Evolutionary conservation across 2,329 filamentous ascomycete genomes (phyloP).

Genomic region (Domatiomyces globalis): DNA sequence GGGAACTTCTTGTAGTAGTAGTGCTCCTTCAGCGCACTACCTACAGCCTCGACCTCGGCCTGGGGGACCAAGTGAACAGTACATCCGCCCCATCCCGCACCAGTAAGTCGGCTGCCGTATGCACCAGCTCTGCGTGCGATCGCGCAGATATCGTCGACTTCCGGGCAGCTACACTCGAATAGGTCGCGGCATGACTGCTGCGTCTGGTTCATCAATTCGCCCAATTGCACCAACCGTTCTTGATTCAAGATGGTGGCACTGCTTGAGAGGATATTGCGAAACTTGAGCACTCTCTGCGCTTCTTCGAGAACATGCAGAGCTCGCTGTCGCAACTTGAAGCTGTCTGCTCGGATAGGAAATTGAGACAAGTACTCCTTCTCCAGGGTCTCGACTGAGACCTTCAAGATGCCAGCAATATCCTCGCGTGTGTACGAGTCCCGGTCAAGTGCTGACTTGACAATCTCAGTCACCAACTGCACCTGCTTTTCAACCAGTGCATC

Average conservation of each 20-base stretch:
- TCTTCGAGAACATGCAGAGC: constrained; percentile 85
- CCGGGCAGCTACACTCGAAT: constrained; percentile 84
- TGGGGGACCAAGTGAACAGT: constrained; percentile 83
- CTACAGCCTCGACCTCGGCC: constrained; percentile 65
- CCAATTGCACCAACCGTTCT: constrained; percentile 59
- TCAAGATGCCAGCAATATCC: constrained; percentile 62
- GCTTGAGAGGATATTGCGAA: constrained; percentile 56
- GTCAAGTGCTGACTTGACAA: constrained; percentile 57
- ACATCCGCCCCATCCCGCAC: constrained; percentile 94
- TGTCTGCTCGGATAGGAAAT: constrained; percentile 76
- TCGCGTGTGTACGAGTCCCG: constrained; percentile 77
- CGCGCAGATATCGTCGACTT: constrained; percentile 76
- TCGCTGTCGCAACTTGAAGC: constrained; percentile 75
- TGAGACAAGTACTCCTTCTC: constrained; percentile 68
- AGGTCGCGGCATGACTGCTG: constrained; percentile 74
- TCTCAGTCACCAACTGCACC: constrained; percentile 55
- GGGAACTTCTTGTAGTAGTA: constrained; percentile 65
- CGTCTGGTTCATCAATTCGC: constrained; percentile 73
- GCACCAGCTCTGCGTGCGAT: constrained; percentile 66
- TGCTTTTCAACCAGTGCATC: constrained; percentile 36
- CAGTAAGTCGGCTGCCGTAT: constrained; percentile 52
- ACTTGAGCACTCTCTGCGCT: constrained; percentile 70
- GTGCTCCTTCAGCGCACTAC: constrained; percentile 59
- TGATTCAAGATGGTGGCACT: constrained; percentile 31
- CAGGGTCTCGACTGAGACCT: constrained; percentile 55